These are phyloP conservation scores for carrot (Daucus carota) DNA, from an alignment of 129 eudicot genomes.

Conservation along the genomic window DH1_v3.0 NC_030384.2:38510501-38511000, in stretches of 20 bases:
- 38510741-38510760: no score
- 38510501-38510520: slow-evolving; percentile 18
- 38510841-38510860: background rate
- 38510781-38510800: background rate
- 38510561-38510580: slow-evolving; percentile 8
- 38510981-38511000: no score
- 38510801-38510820: background rate
- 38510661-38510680: slow-evolving; percentile 33
- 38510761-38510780: background rate
- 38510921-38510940: no score
- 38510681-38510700: slow-evolving; percentile 37
- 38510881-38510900: background rate
- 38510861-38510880: background rate
- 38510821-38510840: background rate
- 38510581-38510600: slow-evolving; percentile 22
- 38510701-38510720: slow-evolving; percentile 24
- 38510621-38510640: slow-evolving; percentile 33
- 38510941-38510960: no score
- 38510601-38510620: slow-evolving; percentile 35
- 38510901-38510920: background rate
- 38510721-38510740: slow-evolving; percentile 3
- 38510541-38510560: background rate
- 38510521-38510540: background rate
- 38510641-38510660: slow-evolving; percentile 40
- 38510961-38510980: no score